Base-by-base conservation (phyloP, 495 filamentous ascomycete genomes). In the Pseudoneurospora amorphoporcata region DNA sequence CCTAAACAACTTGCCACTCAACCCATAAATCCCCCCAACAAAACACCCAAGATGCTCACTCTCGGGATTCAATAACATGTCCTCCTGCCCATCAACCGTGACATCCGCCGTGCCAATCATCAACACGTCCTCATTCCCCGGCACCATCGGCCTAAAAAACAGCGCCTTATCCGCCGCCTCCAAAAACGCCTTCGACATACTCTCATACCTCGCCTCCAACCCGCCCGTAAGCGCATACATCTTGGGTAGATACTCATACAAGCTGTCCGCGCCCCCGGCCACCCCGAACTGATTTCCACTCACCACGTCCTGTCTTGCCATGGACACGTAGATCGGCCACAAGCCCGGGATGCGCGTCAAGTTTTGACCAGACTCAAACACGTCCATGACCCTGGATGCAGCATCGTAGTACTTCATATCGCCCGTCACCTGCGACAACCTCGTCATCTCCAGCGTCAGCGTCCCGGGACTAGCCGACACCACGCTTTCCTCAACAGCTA, bases 371-470 rank as follows among this genome's bases (percentile, higher is more conserved):
- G 84, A 83, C 73, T 92, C 91, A 45, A 98, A 87, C 45, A 90
- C 88, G 71, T 96, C 88, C 65, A 91, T 93, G 42, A 98, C 91
- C 4, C 91, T 87, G 35, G 92, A 88, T 72, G 97, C 85, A 4
- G 94, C 94, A 82, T 97, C 94, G 76, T 96, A 98, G 81, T 97
- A 98, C 75, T 92, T 97, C 45, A 88, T 81, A 68, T 97, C 87
- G 65, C 90, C 91, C 6, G 95, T 97, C 69, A 97, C 79, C 78
- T 97, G 94, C 10, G 93, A 90, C 23, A 98, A 84, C 17, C 91
- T 87, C 14, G 94, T 96, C 76, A 97, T 93, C 79, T 98, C 94
- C 68, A 98, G 80, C 4, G 91, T 92, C 39, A 97, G 83, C 10
- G 94, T 82, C 0, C 80, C 81, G 0, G 81, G 82, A 16, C 77